Percentiles rank a stretch among this genome's conserved stretches.
Evolutionary conservation across 148 eudicot genomes (phyloP).

Genomic region (Vaccinium myrtillus): DNA sequence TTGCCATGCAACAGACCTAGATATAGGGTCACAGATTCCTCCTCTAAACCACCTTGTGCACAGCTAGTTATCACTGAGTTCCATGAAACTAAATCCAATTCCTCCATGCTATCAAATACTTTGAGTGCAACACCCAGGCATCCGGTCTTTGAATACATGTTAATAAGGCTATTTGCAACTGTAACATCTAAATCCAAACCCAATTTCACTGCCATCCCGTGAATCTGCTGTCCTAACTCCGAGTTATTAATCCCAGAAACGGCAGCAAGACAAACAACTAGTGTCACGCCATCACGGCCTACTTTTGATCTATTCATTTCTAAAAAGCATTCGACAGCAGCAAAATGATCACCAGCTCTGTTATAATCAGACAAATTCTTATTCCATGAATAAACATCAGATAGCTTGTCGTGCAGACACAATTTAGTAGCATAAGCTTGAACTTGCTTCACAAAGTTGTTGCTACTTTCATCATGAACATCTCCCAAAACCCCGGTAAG

Average conservation of each 20-base stretch:
- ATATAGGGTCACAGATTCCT: slow-evolving; percentile 21
- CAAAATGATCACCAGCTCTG: slow-evolving; percentile 23
- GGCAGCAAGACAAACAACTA: slow-evolving; percentile 24
- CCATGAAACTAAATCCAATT: slow-evolving; percentile 25
- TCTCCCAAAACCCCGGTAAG: slow-evolving; percentile 12
- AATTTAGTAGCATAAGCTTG: slow-evolving; percentile 26
- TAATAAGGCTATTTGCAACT: slow-evolving; percentile 30
- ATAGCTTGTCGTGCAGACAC: slow-evolving; percentile 5
- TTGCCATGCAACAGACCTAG: slow-evolving; percentile 3
- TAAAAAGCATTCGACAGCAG: slow-evolving; percentile 18
- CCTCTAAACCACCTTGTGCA: slow-evolving; percentile 23
- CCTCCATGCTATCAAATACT: slow-evolving; percentile 21
- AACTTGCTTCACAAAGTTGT: slow-evolving; percentile 17
- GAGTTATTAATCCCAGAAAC: slow-evolving; percentile 13
- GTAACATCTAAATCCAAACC: slow-evolving; percentile 19
- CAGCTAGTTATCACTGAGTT: slow-evolving; percentile 23
- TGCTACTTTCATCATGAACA: neutral
- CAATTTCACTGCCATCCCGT: slow-evolving; percentile 25
- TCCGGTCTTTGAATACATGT: slow-evolving; percentile 29
- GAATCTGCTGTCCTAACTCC: slow-evolving; percentile 27
- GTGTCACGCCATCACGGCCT: slow-evolving; percentile 17
- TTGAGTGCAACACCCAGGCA: slow-evolving; percentile 3
- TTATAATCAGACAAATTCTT: slow-evolving; percentile 23
- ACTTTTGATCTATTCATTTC: slow-evolving; percentile 25
- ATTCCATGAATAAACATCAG: slow-evolving; percentile 25